A percentile compares a stretch with the other conserved stretches of the same genome.
phyloP scores from a whole-genome alignment of 352 stramenopile species.

The Phytophthora sansomeana region DNA sequence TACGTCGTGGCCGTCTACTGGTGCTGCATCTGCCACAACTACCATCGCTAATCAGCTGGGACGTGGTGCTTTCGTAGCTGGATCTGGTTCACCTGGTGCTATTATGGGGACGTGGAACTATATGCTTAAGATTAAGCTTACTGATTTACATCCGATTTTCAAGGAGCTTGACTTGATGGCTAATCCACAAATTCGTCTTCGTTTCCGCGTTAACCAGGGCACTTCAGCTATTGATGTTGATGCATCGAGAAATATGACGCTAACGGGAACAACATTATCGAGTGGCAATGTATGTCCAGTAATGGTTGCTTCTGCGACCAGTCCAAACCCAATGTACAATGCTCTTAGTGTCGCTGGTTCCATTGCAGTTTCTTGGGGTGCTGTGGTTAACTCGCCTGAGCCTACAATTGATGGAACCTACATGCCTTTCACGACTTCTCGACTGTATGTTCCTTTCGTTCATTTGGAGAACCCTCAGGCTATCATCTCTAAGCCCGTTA shows the following conservation, averaged over 20 bases:
- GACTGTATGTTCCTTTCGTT: constrained; percentile 9
- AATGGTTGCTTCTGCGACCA: not conserved
- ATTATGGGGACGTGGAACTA: constrained; percentile 19
- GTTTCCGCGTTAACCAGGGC: constrained; percentile 16
- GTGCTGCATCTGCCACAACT: not conserved
- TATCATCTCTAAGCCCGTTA: constrained; percentile 12
- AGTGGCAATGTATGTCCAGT: not conserved
- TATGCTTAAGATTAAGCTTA: constrained; percentile 11
- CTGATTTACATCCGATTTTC: constrained; percentile 8
- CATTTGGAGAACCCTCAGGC: constrained; percentile 2
- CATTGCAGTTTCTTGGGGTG: constrained; percentile 9
- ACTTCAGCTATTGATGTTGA: constrained; percentile 7
- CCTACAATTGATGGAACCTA: constrained; percentile 14
- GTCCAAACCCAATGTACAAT: constrained; percentile 1
- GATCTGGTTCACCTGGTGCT: not conserved
- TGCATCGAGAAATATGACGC: not conserved
- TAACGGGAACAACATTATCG: not conserved
- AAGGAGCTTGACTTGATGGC: constrained; percentile 12
- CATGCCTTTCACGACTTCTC: constrained; percentile 16
- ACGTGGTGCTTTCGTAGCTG: constrained; percentile 8
- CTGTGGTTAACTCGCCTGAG: constrained; percentile 4
- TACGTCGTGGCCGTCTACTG: not conserved
- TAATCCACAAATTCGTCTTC: constrained; percentile 15
- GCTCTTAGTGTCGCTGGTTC: not conserved
- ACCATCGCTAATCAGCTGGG: not conserved